Base-by-base conservation (phyloP, 345 rosid species). In the Lepidium aucheri region DNA sequence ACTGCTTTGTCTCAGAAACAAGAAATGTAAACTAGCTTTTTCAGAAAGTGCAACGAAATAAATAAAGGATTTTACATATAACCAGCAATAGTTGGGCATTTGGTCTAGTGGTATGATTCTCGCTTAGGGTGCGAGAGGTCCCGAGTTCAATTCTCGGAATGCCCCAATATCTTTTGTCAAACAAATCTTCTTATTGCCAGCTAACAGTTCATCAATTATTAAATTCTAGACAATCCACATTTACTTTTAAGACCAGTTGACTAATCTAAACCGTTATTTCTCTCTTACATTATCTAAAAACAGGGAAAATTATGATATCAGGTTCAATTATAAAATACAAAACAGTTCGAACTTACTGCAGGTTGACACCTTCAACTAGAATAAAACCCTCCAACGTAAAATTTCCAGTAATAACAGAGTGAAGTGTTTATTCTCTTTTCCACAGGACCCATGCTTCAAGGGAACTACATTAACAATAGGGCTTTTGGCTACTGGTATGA, bases 91-190 rank as follows among this genome's bases (percentile, higher is more conserved):
- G n/a, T 26, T 38, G n/a, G 86, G 95, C 91, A 84, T 86, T 91
- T 88, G 86, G 88, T 88, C 87, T 86, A 82, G 87, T 86, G 89
- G 87, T 73, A 86, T 81, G 88, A 88, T 86, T 84, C 89, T 90
- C 84, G 87, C 95, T 90, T 87, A 65, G 87, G 89, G 87, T 87
- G 87, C 85, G 83, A 85, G 87, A 88, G 86, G 89, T 84, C 96
- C 91, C 88, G 86, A 84, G 89, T 86, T 86, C 87, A 67, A 88
- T 88, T 83, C 86, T 88, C 84, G 88, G 88, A 91, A 91, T 85
- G 80, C 80, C 82, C 80, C 82, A 20, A n/a, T n/a, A n/a, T n/a
- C n/a, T n/a, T n/a, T n/a, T n/a, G n/a, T 20, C 3, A 20, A 41
- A n/a, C 17, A 22, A 28, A 49, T 4, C 32, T 47, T 49, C 33